Evolutionary conservation across 768 basidiomycete genomes (phyloP).

Genomic region (Hypholoma sublateritium): DNA sequence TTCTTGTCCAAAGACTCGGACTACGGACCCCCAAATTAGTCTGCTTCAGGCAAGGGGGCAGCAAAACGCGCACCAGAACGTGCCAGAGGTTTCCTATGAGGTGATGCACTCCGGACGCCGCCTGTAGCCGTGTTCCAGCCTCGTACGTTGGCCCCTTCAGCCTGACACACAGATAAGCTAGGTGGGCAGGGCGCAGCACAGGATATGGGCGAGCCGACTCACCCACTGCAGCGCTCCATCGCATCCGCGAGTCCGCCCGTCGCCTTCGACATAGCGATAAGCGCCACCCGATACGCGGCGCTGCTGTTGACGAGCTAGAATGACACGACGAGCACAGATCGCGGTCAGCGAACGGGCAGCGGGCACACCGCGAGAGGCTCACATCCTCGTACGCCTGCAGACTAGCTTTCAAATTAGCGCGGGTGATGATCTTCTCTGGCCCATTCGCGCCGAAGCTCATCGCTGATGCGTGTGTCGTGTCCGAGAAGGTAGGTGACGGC

Average conservation of each 20-base stretch:
- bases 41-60: background rate
- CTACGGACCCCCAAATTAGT: slow-evolving; percentile 25
- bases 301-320: slow-evolving; percentile 74
- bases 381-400: slow-evolving; percentile 83
- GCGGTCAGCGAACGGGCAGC: background rate
- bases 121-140: slow-evolving; percentile 78
- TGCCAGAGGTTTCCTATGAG: slow-evolving; percentile 93
- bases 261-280: slow-evolving; percentile 78
- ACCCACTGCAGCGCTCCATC: slow-evolving; percentile 84
- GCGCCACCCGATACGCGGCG: slow-evolving; percentile 76
- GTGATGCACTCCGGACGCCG: slow-evolving; percentile 86
- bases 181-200: background rate
- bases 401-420: slow-evolving; percentile 74
- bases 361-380: slow-evolving; percentile 26
- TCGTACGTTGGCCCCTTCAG: slow-evolving; percentile 82
- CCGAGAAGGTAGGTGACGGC: slow-evolving; percentile 84
- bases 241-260: slow-evolving; percentile 86
- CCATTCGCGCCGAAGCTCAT: slow-evolving; percentile 76
- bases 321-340: background rate
- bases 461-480: slow-evolving; percentile 74
- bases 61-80: slow-evolving; percentile 62
- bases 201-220: slow-evolving; percentile 24
- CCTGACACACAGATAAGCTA: slow-evolving; percentile 32
- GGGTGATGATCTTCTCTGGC: slow-evolving; percentile 80
- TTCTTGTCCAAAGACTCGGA: slow-evolving; percentile 83